Evolutionary conservation across 208 protist genomes (phyloP), one percentile per base, ranked within the genome.

Genomic region (Trypanosoma mega): DNA sequence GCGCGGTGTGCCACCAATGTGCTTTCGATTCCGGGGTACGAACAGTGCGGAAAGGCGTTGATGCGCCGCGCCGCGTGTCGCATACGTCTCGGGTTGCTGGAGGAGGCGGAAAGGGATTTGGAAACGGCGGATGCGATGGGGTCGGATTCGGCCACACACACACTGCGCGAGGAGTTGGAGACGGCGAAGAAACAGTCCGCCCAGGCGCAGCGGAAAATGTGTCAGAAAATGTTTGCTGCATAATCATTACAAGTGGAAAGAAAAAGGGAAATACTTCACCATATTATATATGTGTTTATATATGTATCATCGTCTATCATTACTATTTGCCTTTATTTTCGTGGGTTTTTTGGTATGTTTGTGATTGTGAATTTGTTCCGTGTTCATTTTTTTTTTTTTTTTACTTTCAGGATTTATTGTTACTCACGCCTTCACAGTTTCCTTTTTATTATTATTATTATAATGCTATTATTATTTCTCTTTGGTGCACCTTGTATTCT

Each of bases 211-310:
- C 76, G 73, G 43, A 70, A 72, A 31, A 84, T 86, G 78, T 82
- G 66, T 52, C 53, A 60, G 36, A 80, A 71, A 30, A 92, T 92
- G 85, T 92, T 92, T 52, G 12, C 62, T 14, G 70, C 33, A n/a
- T 47, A 52, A 23, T 20, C 43, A 16, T n/a, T n/a, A n/a, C n/a
- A n/a, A n/a, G 7, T 18, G 24, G 8, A 11, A n/a, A 12, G 34
- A 31, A 53, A 53, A 24, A 7, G 48, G 23, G 37, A n/a, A n/a
- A n/a, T n/a, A n/a, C n/a, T n/a, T n/a, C n/a, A n/a, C n/a, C n/a
- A n/a, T n/a, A n/a, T n/a, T n/a, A n/a, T n/a, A n/a, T n/a, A n/a
- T n/a, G n/a, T n/a, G n/a, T n/a, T n/a, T n/a, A n/a, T n/a, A n/a
- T n/a, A n/a, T n/a, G n/a, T n/a, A n/a, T n/a, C n/a, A n/a, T n/a